A percentile compares a stretch with the other conserved stretches of the same genome.
These are phyloP conservation scores for Cornus suecica DNA, from an alignment of 148 eudicot genomes.

Conservation along the genomic window DNA sequence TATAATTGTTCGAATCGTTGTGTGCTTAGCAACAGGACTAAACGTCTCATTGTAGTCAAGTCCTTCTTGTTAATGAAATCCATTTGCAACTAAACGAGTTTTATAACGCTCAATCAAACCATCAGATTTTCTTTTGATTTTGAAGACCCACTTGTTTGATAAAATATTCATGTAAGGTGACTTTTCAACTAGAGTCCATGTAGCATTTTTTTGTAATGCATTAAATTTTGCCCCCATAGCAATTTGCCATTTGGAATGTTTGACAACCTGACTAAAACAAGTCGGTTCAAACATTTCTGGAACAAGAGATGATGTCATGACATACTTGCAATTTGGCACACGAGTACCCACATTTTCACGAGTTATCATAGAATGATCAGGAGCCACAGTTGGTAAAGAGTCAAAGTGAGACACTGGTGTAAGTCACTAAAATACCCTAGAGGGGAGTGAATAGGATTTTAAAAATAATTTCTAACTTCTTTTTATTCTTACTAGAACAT, in stretches of 20 bases:
- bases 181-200: neutral
- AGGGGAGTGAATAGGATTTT: too few relatives aligned
- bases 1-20: too few relatives aligned
- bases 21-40: too few relatives aligned
- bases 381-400: too few relatives aligned
- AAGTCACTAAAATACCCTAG: too few relatives aligned
- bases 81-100: neutral
- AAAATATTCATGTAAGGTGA: too few relatives aligned
- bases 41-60: too few relatives aligned
- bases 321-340: neutral
- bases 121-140: neutral
- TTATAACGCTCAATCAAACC: neutral
- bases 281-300: neutral
- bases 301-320: neutral
- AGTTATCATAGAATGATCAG: neutral
- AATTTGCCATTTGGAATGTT: neutral
- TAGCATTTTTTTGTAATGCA: neutral
- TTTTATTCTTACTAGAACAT: too few relatives aligned
- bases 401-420: too few relatives aligned
- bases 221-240: neutral
- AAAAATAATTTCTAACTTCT: too few relatives aligned
- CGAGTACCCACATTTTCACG: neutral
- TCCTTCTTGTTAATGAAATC: too few relatives aligned
- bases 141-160: neutral
- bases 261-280: neutral